Conservation (phyloP, 2,329 filamentous ascomycete species). For the Hymenoscyphus occultus region DNA sequence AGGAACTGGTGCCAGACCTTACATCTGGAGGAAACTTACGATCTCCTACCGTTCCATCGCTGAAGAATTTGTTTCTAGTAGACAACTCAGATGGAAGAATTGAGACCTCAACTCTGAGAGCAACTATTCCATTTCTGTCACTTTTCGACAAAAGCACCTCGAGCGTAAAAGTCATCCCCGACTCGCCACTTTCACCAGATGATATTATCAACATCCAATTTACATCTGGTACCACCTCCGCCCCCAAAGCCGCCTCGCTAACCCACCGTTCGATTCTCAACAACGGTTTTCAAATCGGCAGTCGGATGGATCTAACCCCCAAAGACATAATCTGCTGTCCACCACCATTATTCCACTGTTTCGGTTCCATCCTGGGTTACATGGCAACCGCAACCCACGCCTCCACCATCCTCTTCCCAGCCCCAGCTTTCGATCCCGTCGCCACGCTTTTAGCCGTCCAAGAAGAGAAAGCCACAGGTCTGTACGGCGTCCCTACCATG, state of each 20-base stretch:
- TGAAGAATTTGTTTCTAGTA: constrained; percentile 70
- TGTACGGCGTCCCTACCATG: constrained; percentile 95
- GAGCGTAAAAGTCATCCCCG: constrained; percentile 42
- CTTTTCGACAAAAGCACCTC: constrained; percentile 25
- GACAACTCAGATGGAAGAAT: constrained; percentile 62
- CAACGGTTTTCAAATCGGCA: constrained; percentile 81
- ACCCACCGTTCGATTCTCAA: constrained; percentile 86
- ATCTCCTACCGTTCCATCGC: constrained; percentile 61
- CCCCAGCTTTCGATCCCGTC: constrained; percentile 79
- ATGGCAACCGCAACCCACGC: constrained; percentile 90
- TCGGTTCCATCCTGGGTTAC: constrained; percentile 88
- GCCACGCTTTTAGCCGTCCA: constrained; percentile 58
- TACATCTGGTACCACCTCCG: constrained; percentile 89
- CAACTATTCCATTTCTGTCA: constrained; percentile 40
- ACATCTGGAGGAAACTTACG: constrained; percentile 31
- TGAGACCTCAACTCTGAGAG: constrained; percentile 41
- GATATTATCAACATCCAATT: constrained; percentile 96
- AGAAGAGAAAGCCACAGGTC: constrained; percentile 55
- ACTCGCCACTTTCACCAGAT: constrained; percentile 49
- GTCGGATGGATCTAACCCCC: constrained; percentile 76
- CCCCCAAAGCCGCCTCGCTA: constrained; percentile 88
- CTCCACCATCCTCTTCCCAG: constrained; percentile 78
- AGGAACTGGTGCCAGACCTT: constrained; percentile 47
- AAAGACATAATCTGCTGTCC: constrained; percentile 78
- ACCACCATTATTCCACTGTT: constrained; percentile 85